Percentiles rank a stretch among this genome's conserved stretches.
Evolutionary conservation across 2,329 filamentous ascomycete genomes (phyloP).

Genomic region (Colletotrichum magnum): DNA sequence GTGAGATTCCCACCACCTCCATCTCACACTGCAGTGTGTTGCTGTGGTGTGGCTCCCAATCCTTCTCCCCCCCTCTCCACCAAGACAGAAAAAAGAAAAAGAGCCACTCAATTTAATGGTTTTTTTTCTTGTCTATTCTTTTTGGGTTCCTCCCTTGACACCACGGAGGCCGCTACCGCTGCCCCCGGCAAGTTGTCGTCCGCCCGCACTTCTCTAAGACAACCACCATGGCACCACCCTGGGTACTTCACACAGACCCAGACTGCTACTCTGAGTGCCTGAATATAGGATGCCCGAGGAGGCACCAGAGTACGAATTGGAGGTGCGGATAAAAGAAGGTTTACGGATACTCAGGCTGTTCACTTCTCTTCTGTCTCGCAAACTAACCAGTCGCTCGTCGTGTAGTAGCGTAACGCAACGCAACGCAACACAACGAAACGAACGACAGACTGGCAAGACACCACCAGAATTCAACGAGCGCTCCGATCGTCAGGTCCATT

Average conservation of each 20-base stretch:
- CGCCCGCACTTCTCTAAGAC: constrained; percentile 4
- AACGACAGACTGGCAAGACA: constrained; percentile 6
- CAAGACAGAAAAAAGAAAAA: constrained; percentile 13
- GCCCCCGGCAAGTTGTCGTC: constrained; percentile 19
- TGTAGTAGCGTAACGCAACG: background rate
- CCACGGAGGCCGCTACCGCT: constrained; percentile 7
- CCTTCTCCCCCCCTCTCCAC: constrained; percentile 3
- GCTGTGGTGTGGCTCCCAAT: background rate
- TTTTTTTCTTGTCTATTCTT: background rate
- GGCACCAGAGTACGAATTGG: too few relatives aligned
- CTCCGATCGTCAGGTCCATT: constrained; percentile 32
- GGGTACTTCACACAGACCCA: background rate
- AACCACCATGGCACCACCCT: background rate
- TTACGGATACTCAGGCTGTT: background rate
- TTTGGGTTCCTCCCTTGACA: background rate
- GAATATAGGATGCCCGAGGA: background rate
- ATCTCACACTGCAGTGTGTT: too few relatives aligned
- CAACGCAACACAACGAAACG: background rate
- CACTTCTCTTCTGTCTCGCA: background rate
- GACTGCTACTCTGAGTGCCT: background rate
- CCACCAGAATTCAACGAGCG: background rate
- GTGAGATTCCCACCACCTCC: too few relatives aligned
- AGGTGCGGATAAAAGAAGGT: background rate
- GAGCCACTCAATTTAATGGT: background rate
- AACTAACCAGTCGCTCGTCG: background rate